Evolutionary conservation across 2,329 filamentous ascomycete genomes (phyloP).

Genomic region (Sporothrix protearum): DNA sequence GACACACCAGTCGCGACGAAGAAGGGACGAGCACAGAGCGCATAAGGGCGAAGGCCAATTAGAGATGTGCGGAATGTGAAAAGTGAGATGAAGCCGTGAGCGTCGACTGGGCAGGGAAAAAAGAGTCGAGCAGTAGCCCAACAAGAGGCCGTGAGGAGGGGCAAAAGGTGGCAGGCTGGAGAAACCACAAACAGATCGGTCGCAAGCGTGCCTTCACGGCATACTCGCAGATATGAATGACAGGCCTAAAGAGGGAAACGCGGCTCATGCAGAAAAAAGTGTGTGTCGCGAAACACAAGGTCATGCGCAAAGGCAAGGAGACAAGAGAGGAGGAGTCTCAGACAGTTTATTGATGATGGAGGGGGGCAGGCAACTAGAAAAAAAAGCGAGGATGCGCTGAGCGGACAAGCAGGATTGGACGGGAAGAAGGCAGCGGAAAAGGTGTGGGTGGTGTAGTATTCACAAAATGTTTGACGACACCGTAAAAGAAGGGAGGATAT

Average conservation of each 20-base stretch:
- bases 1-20: conserved; percentile 24
- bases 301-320: conserved; percentile 2
- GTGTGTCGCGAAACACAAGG: background rate
- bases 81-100: background rate
- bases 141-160: background rate
- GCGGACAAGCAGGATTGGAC: background rate
- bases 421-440: background rate
- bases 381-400: background rate
- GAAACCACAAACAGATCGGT: background rate
- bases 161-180: background rate
- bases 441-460: conserved; percentile 12
- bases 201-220: background rate
- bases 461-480: background rate
- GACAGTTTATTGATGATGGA: conserved; percentile 2
- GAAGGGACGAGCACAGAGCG: background rate
- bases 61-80: background rate
- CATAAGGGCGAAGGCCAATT: background rate
- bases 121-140: background rate
- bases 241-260: background rate
- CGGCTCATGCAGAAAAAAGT: conserved; percentile 1
- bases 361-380: background rate
- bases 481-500: background rate
- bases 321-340: background rate
- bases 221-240: background rate
- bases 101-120: background rate